Base-by-base conservation (phyloP, 306 rosid species). In the Abrus pulchellus region DNA sequence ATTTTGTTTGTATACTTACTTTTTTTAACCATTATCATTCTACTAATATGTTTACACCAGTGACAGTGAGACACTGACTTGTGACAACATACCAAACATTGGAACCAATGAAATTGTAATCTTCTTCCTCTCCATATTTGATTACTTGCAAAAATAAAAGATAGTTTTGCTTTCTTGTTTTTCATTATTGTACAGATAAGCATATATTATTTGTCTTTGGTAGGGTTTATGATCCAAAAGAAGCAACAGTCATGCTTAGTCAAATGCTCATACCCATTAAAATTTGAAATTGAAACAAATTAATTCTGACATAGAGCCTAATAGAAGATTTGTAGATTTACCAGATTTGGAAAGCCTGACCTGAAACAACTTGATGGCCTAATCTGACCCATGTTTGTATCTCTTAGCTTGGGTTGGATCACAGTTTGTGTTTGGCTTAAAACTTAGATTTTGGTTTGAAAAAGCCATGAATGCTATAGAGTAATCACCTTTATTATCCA, bases 31-130 rank as follows among this genome's bases (percentile, higher is more conserved):
- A 36, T 68, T 36, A 36, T 28, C 40, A 43, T 20, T 40, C 47
- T 13, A 27, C 5, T 5, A 9, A 54, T 33, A 54, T 74, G 71
- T 38, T 55, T 55, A 55, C 33, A 74, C 3, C 85, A 65, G 71
- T 27, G 27, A 44, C 64, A 52, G 4, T 20, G 52, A n/a, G 47
- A 20, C 54, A 47, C 7, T 47, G 65, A 45, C 56, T 7, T 45
- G 13, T 44, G 6, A 59, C 10, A 55, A 43, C 34, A 52, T 71
- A 34, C 48, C 53, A 33, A 53, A 14, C 54, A 73, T 66, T 43
- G 30, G 30, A 61, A 5, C 55, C 32, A 44, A 38, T 32, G 64
- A 57, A 34, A 55, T 62, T 60, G 77, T 70, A 57, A 69, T 53
- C 44, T 66, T 78, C 55, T 67, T 67, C 7, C 55, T 20, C 20